Percentiles rank a stretch among this genome's conserved stretches.
These are phyloP conservation scores for Fusarium tuaranense DNA, from an alignment of 2,329 filamentous ascomycete species.

Conservation along the genomic window DNA sequence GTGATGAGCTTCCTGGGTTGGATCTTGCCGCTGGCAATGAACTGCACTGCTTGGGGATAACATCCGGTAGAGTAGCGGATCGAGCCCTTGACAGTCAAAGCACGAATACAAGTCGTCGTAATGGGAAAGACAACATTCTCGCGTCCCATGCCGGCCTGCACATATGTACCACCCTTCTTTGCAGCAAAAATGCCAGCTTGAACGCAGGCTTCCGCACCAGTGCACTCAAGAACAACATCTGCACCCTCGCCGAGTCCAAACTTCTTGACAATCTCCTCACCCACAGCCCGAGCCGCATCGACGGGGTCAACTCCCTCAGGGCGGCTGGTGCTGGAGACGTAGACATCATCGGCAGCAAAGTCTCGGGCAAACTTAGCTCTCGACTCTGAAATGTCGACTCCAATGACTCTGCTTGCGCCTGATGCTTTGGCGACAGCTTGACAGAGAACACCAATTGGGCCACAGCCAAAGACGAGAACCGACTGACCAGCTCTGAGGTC, in stretches of 20 bases:
- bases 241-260: slow-evolving; percentile 51
- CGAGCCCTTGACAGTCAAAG: slow-evolving; percentile 60
- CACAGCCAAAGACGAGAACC: slow-evolving; percentile 60
- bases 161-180: slow-evolving; percentile 60
- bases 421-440: slow-evolving; percentile 59
- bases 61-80: slow-evolving; percentile 64
- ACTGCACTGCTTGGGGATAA: slow-evolving; percentile 61
- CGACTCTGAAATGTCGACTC: slow-evolving; percentile 56
- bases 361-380: slow-evolving; percentile 53
- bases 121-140: slow-evolving; percentile 65
- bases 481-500: slow-evolving; percentile 54
- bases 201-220: slow-evolving; percentile 60
- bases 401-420: slow-evolving; percentile 56
- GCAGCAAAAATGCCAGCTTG: slow-evolving; percentile 58
- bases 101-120: slow-evolving; percentile 60
- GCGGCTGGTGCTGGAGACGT: slow-evolving; percentile 48
- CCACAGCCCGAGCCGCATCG: slow-evolving; percentile 53
- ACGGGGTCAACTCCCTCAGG: slow-evolving; percentile 48
- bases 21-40: slow-evolving; percentile 62
- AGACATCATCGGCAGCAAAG: slow-evolving; percentile 58
- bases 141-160: slow-evolving; percentile 64
- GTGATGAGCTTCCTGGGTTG: slow-evolving; percentile 51
- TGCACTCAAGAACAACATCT: slow-evolving; percentile 63
- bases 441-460: slow-evolving; percentile 60
- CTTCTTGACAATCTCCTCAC: slow-evolving; percentile 50